Evolutionary conservation across 305 asterid species (phyloP).

Genomic region (Fraxinus sp.): DNA sequence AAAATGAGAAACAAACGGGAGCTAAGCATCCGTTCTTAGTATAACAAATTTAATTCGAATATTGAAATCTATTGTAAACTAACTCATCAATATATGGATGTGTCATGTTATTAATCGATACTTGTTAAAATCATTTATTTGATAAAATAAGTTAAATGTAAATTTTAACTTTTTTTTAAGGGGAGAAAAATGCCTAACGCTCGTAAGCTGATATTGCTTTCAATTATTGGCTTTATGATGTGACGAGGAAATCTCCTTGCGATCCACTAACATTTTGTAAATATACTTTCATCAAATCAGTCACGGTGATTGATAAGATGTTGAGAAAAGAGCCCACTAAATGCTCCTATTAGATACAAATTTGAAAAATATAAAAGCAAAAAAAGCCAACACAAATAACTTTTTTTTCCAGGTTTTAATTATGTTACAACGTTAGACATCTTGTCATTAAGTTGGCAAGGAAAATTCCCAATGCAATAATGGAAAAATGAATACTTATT

Average conservation of each 20-base stretch:
- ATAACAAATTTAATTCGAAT: not conserved
- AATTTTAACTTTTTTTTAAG: too few species aligned
- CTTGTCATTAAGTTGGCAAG: not conserved
- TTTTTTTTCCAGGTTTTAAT: not conserved
- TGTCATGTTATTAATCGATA: too few species aligned
- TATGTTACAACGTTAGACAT: not conserved
- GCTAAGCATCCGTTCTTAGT: not conserved
- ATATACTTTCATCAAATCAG: constrained; percentile 15
- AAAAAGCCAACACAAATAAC: not conserved
- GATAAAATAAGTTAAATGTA: too few species aligned
- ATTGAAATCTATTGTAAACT: too few species aligned
- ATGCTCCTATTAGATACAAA: not conserved
- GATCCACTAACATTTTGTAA: constrained; percentile 20
- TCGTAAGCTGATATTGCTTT: not conserved
- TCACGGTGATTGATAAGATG: not conserved
- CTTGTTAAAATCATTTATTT: too few species aligned
- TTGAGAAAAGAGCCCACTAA: not conserved
- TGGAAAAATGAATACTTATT: not conserved
- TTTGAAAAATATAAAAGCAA: not conserved
- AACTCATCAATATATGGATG: not conserved
- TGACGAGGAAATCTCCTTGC: constrained; percentile 28
- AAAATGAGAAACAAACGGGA: too few species aligned
- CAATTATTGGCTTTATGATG: constrained; percentile 18
- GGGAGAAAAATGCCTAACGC: not conserved
- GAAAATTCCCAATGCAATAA: not conserved